Evolutionary conservation across 768 basidiomycete species (phyloP).

Genomic region (Tulasnella sp.): DNA sequence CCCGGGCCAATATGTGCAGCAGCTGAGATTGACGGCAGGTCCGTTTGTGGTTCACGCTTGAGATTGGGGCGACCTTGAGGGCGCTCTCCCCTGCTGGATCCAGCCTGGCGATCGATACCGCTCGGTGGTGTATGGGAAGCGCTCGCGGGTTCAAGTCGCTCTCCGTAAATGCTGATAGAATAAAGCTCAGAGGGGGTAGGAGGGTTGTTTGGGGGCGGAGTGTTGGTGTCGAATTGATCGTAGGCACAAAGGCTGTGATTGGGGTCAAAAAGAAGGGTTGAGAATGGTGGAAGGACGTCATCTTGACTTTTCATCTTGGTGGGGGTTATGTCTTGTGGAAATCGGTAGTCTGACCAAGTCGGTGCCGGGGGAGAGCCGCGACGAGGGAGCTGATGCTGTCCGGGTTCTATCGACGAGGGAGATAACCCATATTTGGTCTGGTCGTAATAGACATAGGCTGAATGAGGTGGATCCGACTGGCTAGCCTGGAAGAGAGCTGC

Average conservation of each 20-base stretch:
- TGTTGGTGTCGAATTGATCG: not conserved
- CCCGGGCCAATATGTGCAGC: slow-evolving; percentile 28
- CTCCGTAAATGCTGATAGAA: not conserved
- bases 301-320: slow-evolving; percentile 42
- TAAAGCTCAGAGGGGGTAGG: not conserved
- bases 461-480: not conserved
- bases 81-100: not conserved
- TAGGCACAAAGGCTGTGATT: slow-evolving; percentile 28
- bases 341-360: not conserved
- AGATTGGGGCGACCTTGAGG: not conserved
- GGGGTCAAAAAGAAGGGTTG: slow-evolving; percentile 33
- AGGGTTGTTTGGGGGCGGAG: not conserved
- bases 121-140: not conserved
- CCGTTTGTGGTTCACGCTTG: slow-evolving; percentile 19
- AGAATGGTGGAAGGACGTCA: slow-evolving; percentile 34
- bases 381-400: not conserved
- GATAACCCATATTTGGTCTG: not conserved
- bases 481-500: not conserved
- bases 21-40: slow-evolving; percentile 36
- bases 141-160: not conserved
- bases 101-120: not conserved
- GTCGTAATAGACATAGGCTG: not conserved
- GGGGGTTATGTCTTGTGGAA: slow-evolving; percentile 27
- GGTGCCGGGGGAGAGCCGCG: not conserved
- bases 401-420: not conserved